Percentiles rank a stretch among this genome's conserved stretches.
phyloP scores from a whole-genome alignment of 345 rosid species.

The Eucalyptus viminalis region DNA sequence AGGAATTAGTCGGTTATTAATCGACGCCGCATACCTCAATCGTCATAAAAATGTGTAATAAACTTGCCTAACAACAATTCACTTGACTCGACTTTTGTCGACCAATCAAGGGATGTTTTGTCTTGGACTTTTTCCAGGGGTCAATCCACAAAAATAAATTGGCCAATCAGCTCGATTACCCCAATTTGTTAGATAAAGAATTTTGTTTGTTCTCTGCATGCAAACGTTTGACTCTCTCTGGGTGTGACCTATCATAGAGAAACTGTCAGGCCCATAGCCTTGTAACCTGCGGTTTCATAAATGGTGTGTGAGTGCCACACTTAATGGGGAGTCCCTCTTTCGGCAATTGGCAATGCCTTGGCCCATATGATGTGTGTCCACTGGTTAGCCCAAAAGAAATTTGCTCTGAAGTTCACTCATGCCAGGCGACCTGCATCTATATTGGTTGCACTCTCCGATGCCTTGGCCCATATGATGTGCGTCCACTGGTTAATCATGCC shows the following conservation, averaged over 20 bases:
- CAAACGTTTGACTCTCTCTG: background rate
- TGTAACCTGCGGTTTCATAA: background rate
- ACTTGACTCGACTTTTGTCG: background rate
- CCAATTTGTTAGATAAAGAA: background rate
- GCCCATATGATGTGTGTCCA: background rate
- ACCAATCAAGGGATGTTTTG: background rate
- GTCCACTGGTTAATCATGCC: background rate
- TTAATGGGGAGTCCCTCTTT: background rate
- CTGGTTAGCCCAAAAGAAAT: background rate
- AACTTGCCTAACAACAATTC: background rate
- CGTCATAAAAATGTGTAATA: too few species aligned
- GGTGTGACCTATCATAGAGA: background rate
- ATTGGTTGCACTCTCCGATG: background rate
- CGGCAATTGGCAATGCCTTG: background rate
- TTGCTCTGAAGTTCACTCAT: background rate
- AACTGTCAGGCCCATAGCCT: background rate
- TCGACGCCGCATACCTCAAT: background rate
- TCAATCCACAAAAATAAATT: background rate
- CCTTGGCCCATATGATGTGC: background rate
- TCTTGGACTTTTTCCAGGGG: background rate
- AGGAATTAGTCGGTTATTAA: background rate
- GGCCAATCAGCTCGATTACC: background rate
- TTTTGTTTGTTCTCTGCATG: background rate
- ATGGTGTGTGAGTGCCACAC: background rate
- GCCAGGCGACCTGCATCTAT: background rate